These are phyloP conservation scores for Trichoderma cornu-damae DNA, from an alignment of 2,329 filamentous ascomycete genomes.

Conservation along the genomic window DNA sequence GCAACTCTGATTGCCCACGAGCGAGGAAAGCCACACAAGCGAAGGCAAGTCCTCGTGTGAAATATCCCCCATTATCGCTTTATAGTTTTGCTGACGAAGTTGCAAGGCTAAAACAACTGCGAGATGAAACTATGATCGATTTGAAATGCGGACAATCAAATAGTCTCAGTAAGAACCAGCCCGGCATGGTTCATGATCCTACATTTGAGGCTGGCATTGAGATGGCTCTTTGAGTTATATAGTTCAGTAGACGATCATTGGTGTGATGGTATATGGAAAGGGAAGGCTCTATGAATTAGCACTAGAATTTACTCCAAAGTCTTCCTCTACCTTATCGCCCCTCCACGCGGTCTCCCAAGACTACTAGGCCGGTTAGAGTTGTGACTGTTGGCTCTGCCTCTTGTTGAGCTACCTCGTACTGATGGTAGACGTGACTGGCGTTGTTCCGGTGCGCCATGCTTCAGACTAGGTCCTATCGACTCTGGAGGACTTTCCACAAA, in stretches of 20 bases:
- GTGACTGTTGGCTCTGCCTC: conserved; percentile 28
- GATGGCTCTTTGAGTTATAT: conserved; percentile 28
- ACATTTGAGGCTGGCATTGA: conserved; percentile 29
- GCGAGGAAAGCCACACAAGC: conserved; percentile 89
- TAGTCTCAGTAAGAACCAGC: conserved; percentile 66
- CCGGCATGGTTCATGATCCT: conserved; percentile 11
- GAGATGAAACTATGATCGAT: conserved; percentile 79
- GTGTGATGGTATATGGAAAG: background rate
- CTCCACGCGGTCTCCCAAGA: conserved; percentile 42
- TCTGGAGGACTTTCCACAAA: conserved; percentile 78
- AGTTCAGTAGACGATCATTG: background rate
- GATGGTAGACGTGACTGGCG: conserved; percentile 46
- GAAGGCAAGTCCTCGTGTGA: conserved; percentile 47
- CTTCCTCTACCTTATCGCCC: conserved; percentile 40
- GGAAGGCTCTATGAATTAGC: conserved; percentile 1
- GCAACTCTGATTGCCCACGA: conserved; percentile 68
- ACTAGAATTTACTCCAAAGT: background rate
- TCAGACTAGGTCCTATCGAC: conserved; percentile 47
- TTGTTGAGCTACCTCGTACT: conserved; percentile 38
- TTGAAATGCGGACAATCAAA: conserved; percentile 78
- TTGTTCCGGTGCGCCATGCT: conserved; percentile 39
- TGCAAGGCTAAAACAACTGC: conserved; percentile 69
- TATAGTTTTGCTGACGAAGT: conserved; percentile 22
- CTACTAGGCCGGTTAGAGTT: conserved; percentile 41
- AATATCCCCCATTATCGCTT: background rate